Percentiles rank a stretch among this genome's conserved stretches.
Conservation (phyloP, 257 asterid species). For the Orobanche coerulescens region DNA sequence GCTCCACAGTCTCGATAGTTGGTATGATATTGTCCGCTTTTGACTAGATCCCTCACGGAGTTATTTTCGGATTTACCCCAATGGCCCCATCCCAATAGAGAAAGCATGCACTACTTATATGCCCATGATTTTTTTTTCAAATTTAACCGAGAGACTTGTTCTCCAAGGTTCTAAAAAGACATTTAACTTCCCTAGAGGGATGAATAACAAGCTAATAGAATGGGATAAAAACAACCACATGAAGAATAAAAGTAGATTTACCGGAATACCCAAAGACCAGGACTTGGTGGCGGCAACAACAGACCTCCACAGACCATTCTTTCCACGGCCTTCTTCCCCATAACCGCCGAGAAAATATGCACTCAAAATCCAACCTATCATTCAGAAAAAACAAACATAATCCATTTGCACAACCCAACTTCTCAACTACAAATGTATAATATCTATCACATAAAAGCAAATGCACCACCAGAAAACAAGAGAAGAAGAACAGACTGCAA, state of each 20-base stretch:
- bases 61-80: too few species aligned
- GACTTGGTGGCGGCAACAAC: slow-evolving; percentile 72
- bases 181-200: neutral
- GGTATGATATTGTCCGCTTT: too few species aligned
- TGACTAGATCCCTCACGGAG: too few species aligned
- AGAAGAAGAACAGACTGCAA: neutral
- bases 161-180: too few species aligned
- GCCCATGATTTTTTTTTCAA: too few species aligned
- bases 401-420: neutral
- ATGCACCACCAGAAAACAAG: neutral
- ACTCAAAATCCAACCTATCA: slow-evolving; percentile 87
- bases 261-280: slow-evolving; percentile 80
- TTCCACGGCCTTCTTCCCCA: slow-evolving; percentile 76
- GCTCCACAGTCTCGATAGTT: too few species aligned
- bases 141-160: neutral
- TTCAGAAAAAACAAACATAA: slow-evolving; percentile 2
- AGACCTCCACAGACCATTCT: slow-evolving; percentile 61
- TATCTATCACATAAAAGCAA: neutral
- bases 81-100: too few species aligned
- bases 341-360: slow-evolving; percentile 93
- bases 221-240: neutral
- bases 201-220: neutral
- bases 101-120: too few species aligned
- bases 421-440: neutral
- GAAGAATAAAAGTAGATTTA: slow-evolving; percentile 19